Evolutionary conservation across 805 yeast genomes (phyloP).

Genomic region (Brettanomyces bruxellensis): DNA sequence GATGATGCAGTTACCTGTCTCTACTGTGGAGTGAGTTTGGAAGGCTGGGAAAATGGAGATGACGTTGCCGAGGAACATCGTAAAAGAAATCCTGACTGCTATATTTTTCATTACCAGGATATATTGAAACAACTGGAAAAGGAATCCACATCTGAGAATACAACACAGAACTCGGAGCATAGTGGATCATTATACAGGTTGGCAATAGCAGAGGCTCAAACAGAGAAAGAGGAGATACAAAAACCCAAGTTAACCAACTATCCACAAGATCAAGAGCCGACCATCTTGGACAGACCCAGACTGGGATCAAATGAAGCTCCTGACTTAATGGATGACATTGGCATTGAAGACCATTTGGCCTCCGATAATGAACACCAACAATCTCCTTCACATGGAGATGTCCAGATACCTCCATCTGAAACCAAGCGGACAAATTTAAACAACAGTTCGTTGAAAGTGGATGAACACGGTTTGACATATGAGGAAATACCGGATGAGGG

Average conservation of each 20-base stretch:
- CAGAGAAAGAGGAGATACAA: background rate
- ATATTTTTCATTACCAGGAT: conserved; percentile 22
- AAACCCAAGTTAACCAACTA: background rate
- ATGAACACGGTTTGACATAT: background rate
- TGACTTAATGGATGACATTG: background rate
- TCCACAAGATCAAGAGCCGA: background rate
- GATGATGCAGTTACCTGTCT: conserved; percentile 55
- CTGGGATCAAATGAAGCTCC: background rate
- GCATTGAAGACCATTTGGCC: background rate
- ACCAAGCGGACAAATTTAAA: background rate
- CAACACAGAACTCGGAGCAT: background rate
- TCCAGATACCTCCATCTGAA: background rate
- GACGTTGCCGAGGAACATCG: conserved; percentile 53
- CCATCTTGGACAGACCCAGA: background rate
- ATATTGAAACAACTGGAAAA: background rate
- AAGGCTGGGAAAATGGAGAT: conserved; percentile 67
- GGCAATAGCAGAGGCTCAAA: background rate
- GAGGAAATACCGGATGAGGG: conserved; percentile 14
- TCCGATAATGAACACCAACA: background rate
- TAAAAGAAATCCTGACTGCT: conserved; percentile 33
- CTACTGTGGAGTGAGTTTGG: conserved; percentile 53
- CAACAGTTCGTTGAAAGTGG: background rate
- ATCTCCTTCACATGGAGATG: too few relatives aligned
- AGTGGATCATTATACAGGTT: background rate
- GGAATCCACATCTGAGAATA: background rate